Conservation (phyloP, 2,329 filamentous ascomycete species). For the Penicillium sp. region DNA sequence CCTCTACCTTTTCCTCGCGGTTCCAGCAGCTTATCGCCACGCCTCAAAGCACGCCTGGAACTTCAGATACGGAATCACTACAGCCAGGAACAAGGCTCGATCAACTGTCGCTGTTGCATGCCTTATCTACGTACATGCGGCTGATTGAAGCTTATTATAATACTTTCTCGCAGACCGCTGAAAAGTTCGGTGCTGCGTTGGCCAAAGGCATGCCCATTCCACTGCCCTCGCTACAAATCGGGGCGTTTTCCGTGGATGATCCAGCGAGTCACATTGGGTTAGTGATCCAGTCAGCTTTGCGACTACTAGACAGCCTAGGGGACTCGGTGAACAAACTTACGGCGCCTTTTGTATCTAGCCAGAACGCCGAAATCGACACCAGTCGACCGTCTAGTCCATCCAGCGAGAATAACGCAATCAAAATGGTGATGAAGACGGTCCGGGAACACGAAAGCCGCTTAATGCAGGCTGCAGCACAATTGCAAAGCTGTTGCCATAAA, state of each 20-base stretch:
- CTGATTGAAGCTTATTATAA: not conserved
- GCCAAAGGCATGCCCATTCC: not conserved
- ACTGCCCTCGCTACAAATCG: not conserved
- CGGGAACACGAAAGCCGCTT: not conserved
- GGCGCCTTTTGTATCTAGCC: not conserved
- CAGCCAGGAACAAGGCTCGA: conserved; percentile 1
- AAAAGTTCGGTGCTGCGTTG: not conserved
- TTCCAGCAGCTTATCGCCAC: not conserved
- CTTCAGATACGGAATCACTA: not conserved
- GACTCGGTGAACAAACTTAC: not conserved
- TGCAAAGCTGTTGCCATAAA: not conserved
- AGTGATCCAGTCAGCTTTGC: not conserved
- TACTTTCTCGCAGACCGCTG: not conserved
- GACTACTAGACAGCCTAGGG: not conserved
- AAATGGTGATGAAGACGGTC: not conserved
- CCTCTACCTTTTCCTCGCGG: not conserved
- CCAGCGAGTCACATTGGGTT: not conserved
- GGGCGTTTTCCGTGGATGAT: not conserved
- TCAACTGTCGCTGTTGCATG: not conserved
- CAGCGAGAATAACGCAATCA: not conserved
- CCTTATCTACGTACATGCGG: not conserved
- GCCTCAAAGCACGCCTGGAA: not conserved
- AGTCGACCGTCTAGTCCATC: not conserved
- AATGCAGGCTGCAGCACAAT: not conserved
- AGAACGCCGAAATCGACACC: not conserved